Conservation (phyloP, 176 grass and related monocot genomes). For the Chloris gayana region DNA sequence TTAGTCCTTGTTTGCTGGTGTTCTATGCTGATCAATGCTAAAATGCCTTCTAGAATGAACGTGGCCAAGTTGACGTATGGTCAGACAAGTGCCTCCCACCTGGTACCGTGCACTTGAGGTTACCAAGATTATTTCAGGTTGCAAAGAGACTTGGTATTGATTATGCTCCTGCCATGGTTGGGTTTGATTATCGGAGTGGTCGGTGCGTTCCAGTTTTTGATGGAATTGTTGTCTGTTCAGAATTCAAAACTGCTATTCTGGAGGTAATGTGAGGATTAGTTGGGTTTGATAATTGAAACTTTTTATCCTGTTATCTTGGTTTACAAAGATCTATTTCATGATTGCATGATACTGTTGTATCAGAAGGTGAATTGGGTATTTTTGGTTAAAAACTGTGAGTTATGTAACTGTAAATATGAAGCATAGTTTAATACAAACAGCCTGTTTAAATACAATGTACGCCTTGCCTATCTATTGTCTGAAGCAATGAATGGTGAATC, state of each 20-base stretch:
- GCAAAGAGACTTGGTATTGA: constrained; percentile 89
- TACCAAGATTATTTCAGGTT: constrained; percentile 84
- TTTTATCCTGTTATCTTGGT: background rate
- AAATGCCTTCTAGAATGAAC: constrained; percentile 73
- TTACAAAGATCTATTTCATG: background rate
- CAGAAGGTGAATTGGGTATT: background rate
- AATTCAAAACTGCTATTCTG: constrained; percentile 81
- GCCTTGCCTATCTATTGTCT: background rate
- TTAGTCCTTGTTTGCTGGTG: constrained; percentile 36
- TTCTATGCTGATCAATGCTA: constrained; percentile 34
- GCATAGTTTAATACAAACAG: too few species aligned
- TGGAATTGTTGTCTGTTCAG: constrained; percentile 79
- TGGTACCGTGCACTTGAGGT: constrained; percentile 85
- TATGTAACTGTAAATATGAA: background rate
- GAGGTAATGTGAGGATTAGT: constrained; percentile 58
- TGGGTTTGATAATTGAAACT: constrained; percentile 8
- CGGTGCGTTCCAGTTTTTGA: constrained; percentile 72
- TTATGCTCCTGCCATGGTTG: constrained; percentile 91
- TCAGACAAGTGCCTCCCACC: constrained; percentile 96
- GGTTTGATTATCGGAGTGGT: constrained; percentile 83
- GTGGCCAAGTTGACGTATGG: constrained; percentile 94
- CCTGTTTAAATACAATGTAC: background rate
- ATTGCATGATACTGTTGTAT: background rate
- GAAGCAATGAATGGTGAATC: background rate
- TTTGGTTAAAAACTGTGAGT: background rate